Conservation (phyloP, 202 grass and related monocot genomes). For the Saccharum hybrid region DNA sequence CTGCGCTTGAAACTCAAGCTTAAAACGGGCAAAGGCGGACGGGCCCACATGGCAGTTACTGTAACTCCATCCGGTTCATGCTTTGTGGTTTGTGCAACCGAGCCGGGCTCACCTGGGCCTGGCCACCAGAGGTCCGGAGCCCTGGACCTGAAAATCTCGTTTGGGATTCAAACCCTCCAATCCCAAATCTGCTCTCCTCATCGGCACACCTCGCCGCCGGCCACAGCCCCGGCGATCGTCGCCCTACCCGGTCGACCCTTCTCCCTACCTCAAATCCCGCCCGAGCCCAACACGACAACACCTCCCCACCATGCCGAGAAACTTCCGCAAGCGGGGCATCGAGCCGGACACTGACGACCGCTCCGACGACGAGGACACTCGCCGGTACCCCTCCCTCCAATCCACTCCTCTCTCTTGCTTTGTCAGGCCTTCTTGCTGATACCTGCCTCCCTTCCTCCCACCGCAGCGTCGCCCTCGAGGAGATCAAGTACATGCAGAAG, state of each 20-base stretch:
- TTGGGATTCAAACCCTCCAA: constrained; percentile 24
- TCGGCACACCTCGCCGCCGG: constrained; percentile 45
- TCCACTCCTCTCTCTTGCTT: background rate
- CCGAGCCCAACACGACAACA: background rate
- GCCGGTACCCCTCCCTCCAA: constrained; percentile 32
- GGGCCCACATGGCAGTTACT: background rate
- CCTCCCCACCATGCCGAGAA: constrained; percentile 48
- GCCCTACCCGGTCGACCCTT: background rate
- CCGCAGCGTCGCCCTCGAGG: constrained; percentile 73
- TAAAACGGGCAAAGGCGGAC: background rate
- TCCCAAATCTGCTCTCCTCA: constrained; percentile 26
- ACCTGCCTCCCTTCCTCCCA: background rate
- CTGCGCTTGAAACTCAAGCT: background rate
- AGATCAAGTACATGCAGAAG: constrained; percentile 87
- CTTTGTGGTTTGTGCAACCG: background rate
- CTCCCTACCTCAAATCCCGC: background rate
- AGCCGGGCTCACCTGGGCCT: background rate
- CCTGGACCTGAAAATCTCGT: background rate
- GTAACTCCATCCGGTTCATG: background rate
- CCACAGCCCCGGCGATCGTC: constrained; percentile 36
- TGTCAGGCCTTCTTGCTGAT: constrained; percentile 11
- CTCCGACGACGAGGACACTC: constrained; percentile 73
- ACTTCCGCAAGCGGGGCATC: constrained; percentile 77
- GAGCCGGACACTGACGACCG: constrained; percentile 56
- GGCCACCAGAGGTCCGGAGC: background rate